Base-by-base conservation (phyloP, 768 basidiomycete species). In the Pleurotus citrinopileatus region DNA sequence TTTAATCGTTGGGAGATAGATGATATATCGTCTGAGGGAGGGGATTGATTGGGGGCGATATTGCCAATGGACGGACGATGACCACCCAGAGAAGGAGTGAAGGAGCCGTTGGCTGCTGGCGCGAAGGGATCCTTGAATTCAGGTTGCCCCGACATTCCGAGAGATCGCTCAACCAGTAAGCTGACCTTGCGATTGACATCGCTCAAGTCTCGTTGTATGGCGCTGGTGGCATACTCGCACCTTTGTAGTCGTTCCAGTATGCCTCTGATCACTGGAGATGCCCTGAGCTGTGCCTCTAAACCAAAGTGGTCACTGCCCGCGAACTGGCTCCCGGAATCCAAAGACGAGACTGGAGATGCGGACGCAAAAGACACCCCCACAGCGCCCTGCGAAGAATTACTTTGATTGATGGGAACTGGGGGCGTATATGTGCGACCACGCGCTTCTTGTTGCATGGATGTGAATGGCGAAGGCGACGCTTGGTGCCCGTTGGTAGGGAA, bases 111-210 rank as follows among this genome's bases (percentile, higher is more conserved):
- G 25, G 66, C 57, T 22, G 67, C 44, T 5, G 80, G 64, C 27
- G 88, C 83, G 62, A 92, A 92, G 0, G 90, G 90, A 63, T 91
- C 84, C 64, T 87, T 87, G 75, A 91, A 92, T 60, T 91, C 89
- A n/a, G 87, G 86, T 54, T 83, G 79, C 12, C 67, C 60, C 25
- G 63, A 61, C 28, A 66, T 60, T 42, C 70, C 73, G 51, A 88
- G 65, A 9, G 82, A 78, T 23, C 86, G 82, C 56, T 92, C 89
- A 25, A 93, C 73, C 52, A 94, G 75, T 13, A 91, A 61, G 63
- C 86, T 83, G 56, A 93, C 81, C 71, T 93, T 94, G 64, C 82
- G 84, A 58, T 85, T 81, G 43, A 94, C 76, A 60, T 91, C 88
- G 9, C 74, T 74, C 36, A 94, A 73, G 60, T 91, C 86, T 6